Evolutionary conservation across 331 rosid genomes (phyloP).

Genomic region (Spiraea crenata): DNA sequence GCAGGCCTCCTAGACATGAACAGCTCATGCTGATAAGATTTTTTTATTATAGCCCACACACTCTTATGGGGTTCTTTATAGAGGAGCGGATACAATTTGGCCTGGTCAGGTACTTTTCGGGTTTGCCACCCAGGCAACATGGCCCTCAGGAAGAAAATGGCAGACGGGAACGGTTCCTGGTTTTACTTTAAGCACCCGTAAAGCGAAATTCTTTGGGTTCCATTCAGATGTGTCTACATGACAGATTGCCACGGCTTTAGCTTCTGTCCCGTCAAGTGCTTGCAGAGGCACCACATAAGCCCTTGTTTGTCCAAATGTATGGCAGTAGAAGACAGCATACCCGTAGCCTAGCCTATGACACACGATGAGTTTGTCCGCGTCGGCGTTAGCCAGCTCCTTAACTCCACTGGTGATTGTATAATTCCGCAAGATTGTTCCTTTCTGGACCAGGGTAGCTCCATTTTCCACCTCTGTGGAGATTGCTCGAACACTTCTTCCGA

Average conservation of each 20-base stretch:
- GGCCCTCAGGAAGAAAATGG: conserved; percentile 73
- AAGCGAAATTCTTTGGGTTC: conserved; percentile 80
- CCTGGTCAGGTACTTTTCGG: conserved; percentile 19
- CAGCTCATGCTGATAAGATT: no score
- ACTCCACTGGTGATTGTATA: conserved; percentile 36
- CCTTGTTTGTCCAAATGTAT: conserved; percentile 31
- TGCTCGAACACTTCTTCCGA: conserved; percentile 45
- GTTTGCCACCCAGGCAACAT: conserved; percentile 60
- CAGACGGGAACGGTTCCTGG: conserved; percentile 73
- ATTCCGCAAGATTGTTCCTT: conserved; percentile 15
- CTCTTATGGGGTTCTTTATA: not conserved
- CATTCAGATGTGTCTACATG: conserved; percentile 65
- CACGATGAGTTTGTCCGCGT: conserved; percentile 36
- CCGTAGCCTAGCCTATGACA: conserved; percentile 69
- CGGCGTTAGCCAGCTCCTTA: conserved; percentile 29
- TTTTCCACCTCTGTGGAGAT: conserved; percentile 48
- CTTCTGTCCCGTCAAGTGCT: conserved; percentile 46
- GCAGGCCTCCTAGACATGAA: no score
- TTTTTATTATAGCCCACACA: not conserved
- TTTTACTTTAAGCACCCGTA: conserved; percentile 67
- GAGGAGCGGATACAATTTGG: not conserved
- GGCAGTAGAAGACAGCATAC: conserved; percentile 74
- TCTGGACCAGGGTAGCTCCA: conserved; percentile 14
- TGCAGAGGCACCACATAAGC: conserved; percentile 47
- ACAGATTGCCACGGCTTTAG: conserved; percentile 58